Evolutionary conservation across 2,329 filamentous ascomycete species (phyloP).

Genomic region (Fusarium sp.): DNA sequence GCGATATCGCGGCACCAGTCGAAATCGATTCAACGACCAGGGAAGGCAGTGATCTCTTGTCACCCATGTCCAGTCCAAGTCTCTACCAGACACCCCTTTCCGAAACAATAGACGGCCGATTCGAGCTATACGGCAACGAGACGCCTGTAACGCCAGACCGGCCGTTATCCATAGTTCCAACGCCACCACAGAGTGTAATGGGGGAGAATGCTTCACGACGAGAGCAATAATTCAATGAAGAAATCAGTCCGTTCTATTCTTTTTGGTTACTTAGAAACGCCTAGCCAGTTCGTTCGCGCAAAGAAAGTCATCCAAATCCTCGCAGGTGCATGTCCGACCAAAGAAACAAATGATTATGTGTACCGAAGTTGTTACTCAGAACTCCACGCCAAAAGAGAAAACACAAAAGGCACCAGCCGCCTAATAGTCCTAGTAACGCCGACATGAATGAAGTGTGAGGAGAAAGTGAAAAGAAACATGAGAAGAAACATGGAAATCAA

Average conservation of each 20-base stretch:
- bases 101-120: constrained; percentile 54
- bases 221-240: constrained; percentile 26
- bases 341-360: constrained; percentile 43
- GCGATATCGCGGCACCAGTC: constrained; percentile 66
- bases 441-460: constrained; percentile 8
- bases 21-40: constrained; percentile 64
- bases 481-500: constrained; percentile 10
- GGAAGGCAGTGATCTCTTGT: constrained; percentile 36
- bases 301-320: constrained; percentile 45
- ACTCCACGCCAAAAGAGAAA: constrained; percentile 45
- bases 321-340: constrained; percentile 32
- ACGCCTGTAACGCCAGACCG: constrained; percentile 22
- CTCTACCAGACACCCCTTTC: constrained; percentile 43
- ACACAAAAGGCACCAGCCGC: constrained; percentile 32
- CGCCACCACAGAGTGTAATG: constrained; percentile 43
- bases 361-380: constrained; percentile 40
- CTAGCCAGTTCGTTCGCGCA: constrained; percentile 49
- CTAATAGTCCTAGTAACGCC: constrained; percentile 40
- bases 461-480: constrained; percentile 7
- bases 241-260: constrained; percentile 27
- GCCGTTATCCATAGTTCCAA: constrained; percentile 46
- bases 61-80: constrained; percentile 42
- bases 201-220: constrained; percentile 21
- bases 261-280: constrained; percentile 50
- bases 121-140: constrained; percentile 63